A percentile compares a stretch with the other conserved stretches of the same genome.
phyloP scores from a whole-genome alignment of 2,329 filamentous ascomycete species.

The Emergomyces orientalis region DNA sequence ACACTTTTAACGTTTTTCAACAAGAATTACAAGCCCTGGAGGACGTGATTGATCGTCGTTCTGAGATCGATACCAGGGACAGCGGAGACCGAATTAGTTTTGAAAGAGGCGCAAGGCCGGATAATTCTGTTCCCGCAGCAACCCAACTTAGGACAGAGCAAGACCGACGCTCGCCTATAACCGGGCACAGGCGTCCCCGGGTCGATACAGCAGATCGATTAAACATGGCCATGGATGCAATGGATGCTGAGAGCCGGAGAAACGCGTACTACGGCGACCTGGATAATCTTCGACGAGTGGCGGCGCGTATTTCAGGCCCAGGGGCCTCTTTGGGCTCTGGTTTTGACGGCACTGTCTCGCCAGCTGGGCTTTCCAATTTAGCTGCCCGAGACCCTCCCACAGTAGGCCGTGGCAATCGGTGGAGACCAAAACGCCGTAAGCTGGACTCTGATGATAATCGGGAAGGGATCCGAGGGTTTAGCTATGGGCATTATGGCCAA shows the following conservation, averaged over 20 bases:
- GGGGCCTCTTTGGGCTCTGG: constrained; percentile 18
- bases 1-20: constrained; percentile 23
- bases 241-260: background rate
- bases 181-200: background rate
- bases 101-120: background rate
- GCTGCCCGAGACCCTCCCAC: constrained; percentile 15
- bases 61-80: background rate
- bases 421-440: constrained; percentile 57
- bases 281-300: constrained; percentile 14
- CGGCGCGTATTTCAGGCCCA: constrained; percentile 16
- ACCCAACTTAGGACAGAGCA: background rate
- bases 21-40: constrained; percentile 17
- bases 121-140: background rate
- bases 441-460: constrained; percentile 54
- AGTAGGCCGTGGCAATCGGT: constrained; percentile 32
- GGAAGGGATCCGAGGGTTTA: constrained; percentile 47
- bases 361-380: constrained; percentile 3
- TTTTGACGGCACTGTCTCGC: constrained; percentile 17
- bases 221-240: background rate
- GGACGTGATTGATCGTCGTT: background rate
- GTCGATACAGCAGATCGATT: background rate
- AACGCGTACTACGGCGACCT: background rate
- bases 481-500: constrained; percentile 80
- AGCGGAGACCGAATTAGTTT: background rate
- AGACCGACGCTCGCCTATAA: background rate